Evolutionary conservation across 2,329 filamentous ascomycete genomes (phyloP).

Genomic region (Aureobasidium namibiae): DNA sequence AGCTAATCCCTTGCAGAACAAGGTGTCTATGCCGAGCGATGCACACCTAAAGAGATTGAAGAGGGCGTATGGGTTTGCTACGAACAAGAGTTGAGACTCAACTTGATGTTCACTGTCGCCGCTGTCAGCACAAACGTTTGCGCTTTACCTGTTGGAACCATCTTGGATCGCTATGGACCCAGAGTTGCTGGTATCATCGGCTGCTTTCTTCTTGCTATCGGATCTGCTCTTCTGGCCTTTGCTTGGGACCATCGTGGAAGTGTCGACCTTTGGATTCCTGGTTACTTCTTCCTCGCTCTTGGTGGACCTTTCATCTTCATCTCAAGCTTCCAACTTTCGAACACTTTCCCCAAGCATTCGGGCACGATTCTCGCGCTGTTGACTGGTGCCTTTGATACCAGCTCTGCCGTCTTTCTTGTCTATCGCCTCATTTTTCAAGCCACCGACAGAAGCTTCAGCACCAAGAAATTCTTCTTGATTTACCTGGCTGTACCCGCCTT

Average conservation of each 20-base stretch:
- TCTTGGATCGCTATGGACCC: slow-evolving; percentile 76
- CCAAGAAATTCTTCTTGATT: slow-evolving; percentile 42
- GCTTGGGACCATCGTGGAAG: slow-evolving; percentile 45
- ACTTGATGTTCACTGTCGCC: slow-evolving; percentile 87
- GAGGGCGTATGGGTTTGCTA: slow-evolving; percentile 46
- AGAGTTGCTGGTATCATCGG: slow-evolving; percentile 66
- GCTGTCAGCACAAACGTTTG: slow-evolving; percentile 83
- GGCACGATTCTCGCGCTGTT: slow-evolving; percentile 42
- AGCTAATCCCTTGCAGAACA: too few relatives aligned
- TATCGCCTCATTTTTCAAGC: slow-evolving; percentile 41
- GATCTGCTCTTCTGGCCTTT: slow-evolving; percentile 66
- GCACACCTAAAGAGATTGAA: slow-evolving; percentile 45
- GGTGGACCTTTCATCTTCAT: slow-evolving; percentile 45
- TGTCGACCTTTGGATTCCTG: slow-evolving; percentile 58
- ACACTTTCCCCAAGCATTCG: slow-evolving; percentile 42
- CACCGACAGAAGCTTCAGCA: slow-evolving; percentile 33
- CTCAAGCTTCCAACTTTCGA: slow-evolving; percentile 43
- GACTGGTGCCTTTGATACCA: slow-evolving; percentile 45
- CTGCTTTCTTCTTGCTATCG: slow-evolving; percentile 57
- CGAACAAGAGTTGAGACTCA: slow-evolving; percentile 56
- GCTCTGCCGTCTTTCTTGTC: slow-evolving; percentile 39
- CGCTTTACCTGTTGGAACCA: slow-evolving; percentile 74
- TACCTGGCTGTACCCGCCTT: slow-evolving; percentile 41
- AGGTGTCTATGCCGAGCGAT: slow-evolving; percentile 61
- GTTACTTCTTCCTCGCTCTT: slow-evolving; percentile 42